Percentiles rank a stretch among this genome's conserved stretches.
Evolutionary conservation across 345 rosid species (phyloP).

Genomic region (Durio zibethinus): DNA sequence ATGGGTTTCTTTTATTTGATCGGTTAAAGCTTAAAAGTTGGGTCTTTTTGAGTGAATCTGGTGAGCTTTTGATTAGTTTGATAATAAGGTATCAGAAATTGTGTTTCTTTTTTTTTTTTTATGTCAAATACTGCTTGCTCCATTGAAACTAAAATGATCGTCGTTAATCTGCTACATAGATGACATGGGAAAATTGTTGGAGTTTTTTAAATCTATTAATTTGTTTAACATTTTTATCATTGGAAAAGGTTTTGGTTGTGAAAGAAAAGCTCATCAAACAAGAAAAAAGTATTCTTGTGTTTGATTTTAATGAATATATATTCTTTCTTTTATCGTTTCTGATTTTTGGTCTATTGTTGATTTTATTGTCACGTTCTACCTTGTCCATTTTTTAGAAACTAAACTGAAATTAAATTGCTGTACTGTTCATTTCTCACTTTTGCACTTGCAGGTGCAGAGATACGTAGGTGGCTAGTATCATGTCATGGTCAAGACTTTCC

Average conservation of each 20-base stretch:
- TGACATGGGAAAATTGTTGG: background rate
- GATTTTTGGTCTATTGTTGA: background rate
- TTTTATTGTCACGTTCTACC: background rate
- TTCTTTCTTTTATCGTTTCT: background rate
- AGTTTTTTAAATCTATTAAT: background rate
- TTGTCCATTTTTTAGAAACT: background rate
- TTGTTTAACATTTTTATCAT: background rate
- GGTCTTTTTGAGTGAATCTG: background rate
- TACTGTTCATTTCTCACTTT: background rate
- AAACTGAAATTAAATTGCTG: background rate
- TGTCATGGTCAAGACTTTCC: constrained; percentile 33
- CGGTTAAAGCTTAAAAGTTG: background rate
- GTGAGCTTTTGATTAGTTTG: background rate
- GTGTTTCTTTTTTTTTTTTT: background rate
- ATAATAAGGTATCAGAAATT: background rate
- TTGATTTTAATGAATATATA: background rate
- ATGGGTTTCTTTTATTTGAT: background rate
- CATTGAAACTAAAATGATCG: constrained; percentile 27
- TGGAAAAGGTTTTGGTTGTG: background rate
- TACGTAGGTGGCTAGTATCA: background rate
- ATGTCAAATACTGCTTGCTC: background rate
- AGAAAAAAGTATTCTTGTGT: background rate
- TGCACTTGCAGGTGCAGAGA: background rate
- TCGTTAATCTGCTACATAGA: background rate
- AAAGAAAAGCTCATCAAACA: background rate